These are phyloP conservation scores for Scedosporium apiospermum DNA, from an alignment of 2,329 filamentous ascomycete species.

Conservation along the genomic window DNA sequence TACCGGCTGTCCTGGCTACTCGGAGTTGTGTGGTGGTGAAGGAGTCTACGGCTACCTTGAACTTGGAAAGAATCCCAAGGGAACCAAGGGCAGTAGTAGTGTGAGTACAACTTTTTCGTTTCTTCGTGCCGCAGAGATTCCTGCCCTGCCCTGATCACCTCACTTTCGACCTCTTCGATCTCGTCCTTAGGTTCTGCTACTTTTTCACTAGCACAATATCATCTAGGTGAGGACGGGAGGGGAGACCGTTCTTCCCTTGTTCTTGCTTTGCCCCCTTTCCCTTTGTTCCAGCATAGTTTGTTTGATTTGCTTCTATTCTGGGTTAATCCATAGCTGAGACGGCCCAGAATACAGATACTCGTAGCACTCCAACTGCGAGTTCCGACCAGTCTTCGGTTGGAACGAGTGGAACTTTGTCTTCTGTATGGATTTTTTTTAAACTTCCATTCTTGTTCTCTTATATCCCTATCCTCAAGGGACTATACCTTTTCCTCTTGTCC, in stretches of 20 bases:
- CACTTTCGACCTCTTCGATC: not conserved
- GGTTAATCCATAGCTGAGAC: conserved; percentile 16
- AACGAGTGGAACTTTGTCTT: not conserved
- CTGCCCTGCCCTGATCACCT: not conserved
- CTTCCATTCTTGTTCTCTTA: not conserved
- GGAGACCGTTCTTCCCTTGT: not conserved
- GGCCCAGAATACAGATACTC: conserved; percentile 25
- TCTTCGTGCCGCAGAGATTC: not conserved
- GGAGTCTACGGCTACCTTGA: conserved; percentile 57
- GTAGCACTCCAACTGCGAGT: conserved; percentile 13
- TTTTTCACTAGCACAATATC: not conserved
- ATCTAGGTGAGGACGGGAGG: not conserved
- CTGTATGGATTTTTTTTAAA: conserved; percentile 5
- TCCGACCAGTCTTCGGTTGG: conserved; percentile 4
- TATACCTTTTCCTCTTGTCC: not conserved
- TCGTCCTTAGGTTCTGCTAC: not conserved
- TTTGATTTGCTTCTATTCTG: conserved; percentile 3
- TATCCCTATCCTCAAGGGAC: not conserved
- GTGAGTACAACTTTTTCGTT: not conserved
- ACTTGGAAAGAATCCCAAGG: conserved; percentile 42
- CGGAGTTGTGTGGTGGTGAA: conserved; percentile 57
- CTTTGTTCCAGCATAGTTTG: not conserved
- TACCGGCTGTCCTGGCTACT: conserved; percentile 58
- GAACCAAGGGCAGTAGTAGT: conserved; percentile 16
- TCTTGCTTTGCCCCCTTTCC: not conserved